Percentiles rank a stretch among this genome's conserved stretches.
Conservation (phyloP, 352 stramenopile species). For the Pelagophyceae sp. region DNA sequence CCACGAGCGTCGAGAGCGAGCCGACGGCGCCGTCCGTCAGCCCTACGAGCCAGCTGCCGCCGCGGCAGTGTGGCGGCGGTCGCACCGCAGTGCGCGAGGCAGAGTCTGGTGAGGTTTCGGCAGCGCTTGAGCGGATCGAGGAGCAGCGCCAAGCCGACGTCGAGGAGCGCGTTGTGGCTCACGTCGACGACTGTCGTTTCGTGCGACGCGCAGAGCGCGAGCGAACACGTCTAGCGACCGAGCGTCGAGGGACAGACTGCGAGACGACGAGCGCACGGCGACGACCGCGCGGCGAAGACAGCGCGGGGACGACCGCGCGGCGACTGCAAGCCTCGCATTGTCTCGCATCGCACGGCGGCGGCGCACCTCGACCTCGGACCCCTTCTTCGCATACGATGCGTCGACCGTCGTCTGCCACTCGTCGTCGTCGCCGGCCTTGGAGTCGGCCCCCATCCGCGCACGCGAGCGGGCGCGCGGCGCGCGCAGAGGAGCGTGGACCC, state of each 20-base stretch:
- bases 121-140: background rate
- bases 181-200: background rate
- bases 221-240: background rate
- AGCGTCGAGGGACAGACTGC: too few relatives aligned
- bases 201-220: background rate
- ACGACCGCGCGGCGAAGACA: too few relatives aligned
- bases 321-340: too few relatives aligned
- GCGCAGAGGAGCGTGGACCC: too few relatives aligned
- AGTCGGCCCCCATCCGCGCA: background rate
- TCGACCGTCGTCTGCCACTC: background rate
- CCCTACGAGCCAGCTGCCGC: too few relatives aligned
- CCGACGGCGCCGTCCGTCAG: background rate
- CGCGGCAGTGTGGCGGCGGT: too few relatives aligned
- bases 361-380: background rate
- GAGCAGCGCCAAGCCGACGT: background rate
- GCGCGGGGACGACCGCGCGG: too few relatives aligned
- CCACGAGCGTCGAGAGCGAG: background rate
- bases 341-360: too few relatives aligned
- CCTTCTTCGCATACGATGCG: background rate
- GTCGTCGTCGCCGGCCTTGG: background rate
- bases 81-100: background rate
- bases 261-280: too few relatives aligned
- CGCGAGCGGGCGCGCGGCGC: too few relatives aligned
- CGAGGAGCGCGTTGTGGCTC: background rate
- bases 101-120: background rate